These are phyloP conservation scores for Ophiocordyceps sinensis DNA, from an alignment of 2,329 filamentous ascomycete genomes.

Conservation along the genomic window DNA sequence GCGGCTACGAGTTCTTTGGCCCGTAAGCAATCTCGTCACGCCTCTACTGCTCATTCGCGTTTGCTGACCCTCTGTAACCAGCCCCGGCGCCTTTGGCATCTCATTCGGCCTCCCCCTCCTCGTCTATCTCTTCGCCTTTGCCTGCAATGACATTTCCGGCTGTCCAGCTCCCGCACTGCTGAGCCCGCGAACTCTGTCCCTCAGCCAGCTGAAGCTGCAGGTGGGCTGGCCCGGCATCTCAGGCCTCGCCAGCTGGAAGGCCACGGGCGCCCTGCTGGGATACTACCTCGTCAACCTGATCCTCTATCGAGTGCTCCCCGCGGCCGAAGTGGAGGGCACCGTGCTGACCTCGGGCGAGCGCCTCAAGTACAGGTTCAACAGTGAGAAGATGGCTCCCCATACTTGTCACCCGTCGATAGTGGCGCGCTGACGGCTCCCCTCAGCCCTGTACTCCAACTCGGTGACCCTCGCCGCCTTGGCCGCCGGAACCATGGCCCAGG, in stretches of 20 bases:
- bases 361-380: conserved; percentile 72
- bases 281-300: conserved; percentile 68
- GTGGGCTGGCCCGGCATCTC: conserved; percentile 69
- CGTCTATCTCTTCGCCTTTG: conserved; percentile 66
- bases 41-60: neutral
- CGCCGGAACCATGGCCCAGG: conserved; percentile 61
- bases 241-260: conserved; percentile 56
- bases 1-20: conserved; percentile 37
- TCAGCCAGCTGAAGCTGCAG: conserved; percentile 62
- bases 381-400: conserved; percentile 23
- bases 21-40: conserved; percentile 23
- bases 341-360: conserved; percentile 55
- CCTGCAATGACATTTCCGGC: conserved; percentile 85
- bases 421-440: neutral
- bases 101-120: conserved; percentile 68
- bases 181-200: conserved; percentile 53
- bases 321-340: conserved; percentile 54
- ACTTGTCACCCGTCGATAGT: conserved; percentile 6
- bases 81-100: conserved; percentile 62
- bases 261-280: conserved; percentile 53
- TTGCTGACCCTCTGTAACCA: conserved; percentile 17
- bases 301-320: conserved; percentile 66
- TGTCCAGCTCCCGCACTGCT: conserved; percentile 78
- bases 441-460: conserved; percentile 63
- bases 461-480: conserved; percentile 57